Conservation (phyloP, 805 yeast genomes). For the Starmerella kuoi region DNA sequence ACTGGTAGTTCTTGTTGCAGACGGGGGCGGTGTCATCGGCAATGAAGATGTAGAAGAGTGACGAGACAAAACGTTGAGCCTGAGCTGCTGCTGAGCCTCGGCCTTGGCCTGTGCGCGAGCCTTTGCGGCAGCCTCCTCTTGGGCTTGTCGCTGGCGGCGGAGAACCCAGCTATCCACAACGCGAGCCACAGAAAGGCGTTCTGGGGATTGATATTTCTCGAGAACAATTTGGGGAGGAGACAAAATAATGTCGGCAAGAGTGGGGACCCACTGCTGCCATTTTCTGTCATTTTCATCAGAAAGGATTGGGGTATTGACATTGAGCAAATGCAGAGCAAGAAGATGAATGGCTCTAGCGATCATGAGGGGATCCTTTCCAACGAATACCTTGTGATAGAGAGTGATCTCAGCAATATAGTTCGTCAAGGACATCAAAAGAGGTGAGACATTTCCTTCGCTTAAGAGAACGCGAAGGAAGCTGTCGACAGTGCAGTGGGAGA, state of each 20-base stretch:
- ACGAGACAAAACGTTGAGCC: constrained; percentile 9
- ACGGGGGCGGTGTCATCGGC: constrained; percentile 30
- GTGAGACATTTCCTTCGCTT: constrained; percentile 20
- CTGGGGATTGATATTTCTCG: constrained; percentile 30
- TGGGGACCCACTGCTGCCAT: constrained; percentile 25
- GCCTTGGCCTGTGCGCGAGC: constrained; percentile 16
- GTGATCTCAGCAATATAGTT: constrained; percentile 30
- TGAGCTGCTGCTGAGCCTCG: constrained; percentile 10
- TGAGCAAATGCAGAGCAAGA: constrained; percentile 25
- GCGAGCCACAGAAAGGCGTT: constrained; percentile 27
- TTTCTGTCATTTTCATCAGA: constrained; percentile 17
- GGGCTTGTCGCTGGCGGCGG: constrained; percentile 26
- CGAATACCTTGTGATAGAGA: constrained; percentile 28
- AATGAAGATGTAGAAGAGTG: constrained; percentile 16
- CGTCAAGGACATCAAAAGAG: constrained; percentile 25
- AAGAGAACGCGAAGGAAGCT: constrained; percentile 30
- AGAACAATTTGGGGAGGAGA: constrained; percentile 29
- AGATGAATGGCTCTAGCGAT: constrained; percentile 28
- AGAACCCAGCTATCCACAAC: constrained; percentile 27
- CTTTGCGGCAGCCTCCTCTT: constrained; percentile 20
- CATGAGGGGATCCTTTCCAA: constrained; percentile 25
- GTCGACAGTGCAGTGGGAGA: constrained; percentile 46
- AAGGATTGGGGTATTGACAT: constrained; percentile 12
- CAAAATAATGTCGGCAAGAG: constrained; percentile 28
- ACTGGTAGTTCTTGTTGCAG: constrained; percentile 24